Base-by-base conservation (phyloP, 345 rosid species). In the Toxicodendron radicans region DNA sequence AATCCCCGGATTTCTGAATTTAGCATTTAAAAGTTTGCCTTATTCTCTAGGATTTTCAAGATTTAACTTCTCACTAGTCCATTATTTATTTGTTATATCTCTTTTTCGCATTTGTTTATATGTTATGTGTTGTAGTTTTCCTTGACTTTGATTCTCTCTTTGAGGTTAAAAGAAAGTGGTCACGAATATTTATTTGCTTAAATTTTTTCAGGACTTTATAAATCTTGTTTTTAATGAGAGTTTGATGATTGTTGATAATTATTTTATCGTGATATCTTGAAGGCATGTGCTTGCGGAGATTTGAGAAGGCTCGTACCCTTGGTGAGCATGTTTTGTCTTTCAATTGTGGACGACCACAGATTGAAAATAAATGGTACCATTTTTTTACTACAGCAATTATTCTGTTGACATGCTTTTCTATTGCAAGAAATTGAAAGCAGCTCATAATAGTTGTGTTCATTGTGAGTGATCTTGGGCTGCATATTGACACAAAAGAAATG, bases 281-380 rank as follows among this genome's bases (percentile, higher is more conserved):
- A 94, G 98, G 95, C 67, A 79, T 91, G 85, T 92, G 97, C 87
- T 84, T 80, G 80, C 78, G 82, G 83, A 91, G 93, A 80, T 91
- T 79, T 63, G 82, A 85, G 80, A 94, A 85, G 69, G 92, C 90
- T 60, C 85, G 83, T 54, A 67, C 76, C 43, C 77, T 79, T 60
- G 94, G 95, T 45, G 92, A 89, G 86, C 82, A 87, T 75, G 83
- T 92, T 73, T 76, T 91, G 79, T 88, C 95, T 71, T 86, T 84
- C 76, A 71, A 82, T 76, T 79, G 84, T 17, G 95, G 91, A 54
- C 75, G 85, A 76, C 92, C 92, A 24, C 92, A 87, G 64, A 80
- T 92, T 78, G 86, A 88, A 79, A 91, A 85, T 79, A 84, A 90
- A 78, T 92, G 99, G 99, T 95, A 87, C n/a, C 45, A n/a, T 70